phyloP scores from a whole-genome alignment of 345 rosid genomes.

The Cochlearia excelsa region DNA sequence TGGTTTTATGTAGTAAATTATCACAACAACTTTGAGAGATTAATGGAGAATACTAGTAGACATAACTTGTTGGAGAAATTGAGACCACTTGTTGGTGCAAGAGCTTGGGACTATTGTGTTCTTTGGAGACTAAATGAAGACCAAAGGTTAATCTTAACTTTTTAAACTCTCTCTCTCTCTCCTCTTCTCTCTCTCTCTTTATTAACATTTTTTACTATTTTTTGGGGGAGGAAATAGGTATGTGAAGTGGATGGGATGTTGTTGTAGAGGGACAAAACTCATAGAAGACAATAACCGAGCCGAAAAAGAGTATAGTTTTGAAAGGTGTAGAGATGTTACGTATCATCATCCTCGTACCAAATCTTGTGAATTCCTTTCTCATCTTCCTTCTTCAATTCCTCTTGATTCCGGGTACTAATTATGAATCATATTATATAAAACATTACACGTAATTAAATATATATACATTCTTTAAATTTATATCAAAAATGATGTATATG shows the following conservation, averaged over 20 bases:
- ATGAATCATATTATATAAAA: no score
- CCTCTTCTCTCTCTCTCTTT: background rate
- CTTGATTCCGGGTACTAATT: slow-evolving; percentile 54
- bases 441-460: no score
- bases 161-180: background rate
- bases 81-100: slow-evolving; percentile 62
- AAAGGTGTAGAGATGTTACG: slow-evolving; percentile 63
- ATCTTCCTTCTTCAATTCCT: slow-evolving; percentile 61
- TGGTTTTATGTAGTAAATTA: slow-evolving; percentile 9
- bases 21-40: background rate
- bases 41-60: slow-evolving; percentile 40
- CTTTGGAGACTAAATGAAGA: slow-evolving; percentile 79
- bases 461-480: no score
- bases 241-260: slow-evolving; percentile 77
- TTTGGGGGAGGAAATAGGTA: slow-evolving; percentile 32
- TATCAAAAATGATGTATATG: background rate
- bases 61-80: slow-evolving; percentile 60
- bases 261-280: slow-evolving; percentile 65
- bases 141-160: slow-evolving; percentile 57
- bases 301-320: slow-evolving; percentile 47
- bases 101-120: slow-evolving; percentile 80
- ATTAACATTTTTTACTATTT: slow-evolving; percentile 14
- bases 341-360: slow-evolving; percentile 63
- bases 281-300: slow-evolving; percentile 33
- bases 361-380: slow-evolving; percentile 68